These are phyloP conservation scores for Carpinus fangiana DNA, from an alignment of 306 rosid genomes.

Conservation along the genomic window DNA sequence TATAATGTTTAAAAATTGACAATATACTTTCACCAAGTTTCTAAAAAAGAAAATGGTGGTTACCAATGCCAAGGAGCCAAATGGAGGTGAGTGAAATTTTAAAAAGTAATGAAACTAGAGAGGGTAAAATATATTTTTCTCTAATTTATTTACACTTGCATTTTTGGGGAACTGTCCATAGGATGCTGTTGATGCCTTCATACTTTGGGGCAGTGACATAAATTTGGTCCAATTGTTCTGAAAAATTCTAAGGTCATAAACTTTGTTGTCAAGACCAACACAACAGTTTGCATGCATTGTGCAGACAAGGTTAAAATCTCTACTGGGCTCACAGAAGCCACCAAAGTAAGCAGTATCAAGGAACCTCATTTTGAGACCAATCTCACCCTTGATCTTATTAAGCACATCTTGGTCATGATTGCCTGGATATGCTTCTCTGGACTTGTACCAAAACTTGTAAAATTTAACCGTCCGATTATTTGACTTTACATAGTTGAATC, in stretches of 20 bases:
- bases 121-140: too few species aligned
- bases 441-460: slow-evolving; percentile 70
- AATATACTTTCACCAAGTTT: too few species aligned
- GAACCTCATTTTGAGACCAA: slow-evolving; percentile 55
- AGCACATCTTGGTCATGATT: slow-evolving; percentile 79
- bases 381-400: slow-evolving; percentile 47
- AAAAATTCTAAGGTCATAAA: slow-evolving; percentile 65
- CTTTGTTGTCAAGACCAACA: slow-evolving; percentile 63
- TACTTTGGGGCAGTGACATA: slow-evolving; percentile 19
- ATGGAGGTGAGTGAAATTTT: too few species aligned
- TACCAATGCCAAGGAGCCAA: too few species aligned
- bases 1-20: too few species aligned
- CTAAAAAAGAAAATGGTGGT: too few species aligned
- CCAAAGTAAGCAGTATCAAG: slow-evolving; percentile 63
- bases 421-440: slow-evolving; percentile 38
- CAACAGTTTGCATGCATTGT: slow-evolving; percentile 98
- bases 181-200: slow-evolving; percentile 13
- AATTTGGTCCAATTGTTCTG: slow-evolving; percentile 74
- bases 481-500: slow-evolving; percentile 69
- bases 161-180: slow-evolving; percentile 60
- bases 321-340: slow-evolving; percentile 67
- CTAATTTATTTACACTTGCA: slow-evolving; percentile 51
- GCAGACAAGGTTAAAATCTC: slow-evolving; percentile 42
- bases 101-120: too few species aligned
- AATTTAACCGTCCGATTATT: slow-evolving; percentile 51